A percentile compares a stretch with the other conserved stretches of the same genome.
These are phyloP conservation scores for Uronychia setigera DNA, from an alignment of 73 alveolate species.

Conservation along the genomic window DNA sequence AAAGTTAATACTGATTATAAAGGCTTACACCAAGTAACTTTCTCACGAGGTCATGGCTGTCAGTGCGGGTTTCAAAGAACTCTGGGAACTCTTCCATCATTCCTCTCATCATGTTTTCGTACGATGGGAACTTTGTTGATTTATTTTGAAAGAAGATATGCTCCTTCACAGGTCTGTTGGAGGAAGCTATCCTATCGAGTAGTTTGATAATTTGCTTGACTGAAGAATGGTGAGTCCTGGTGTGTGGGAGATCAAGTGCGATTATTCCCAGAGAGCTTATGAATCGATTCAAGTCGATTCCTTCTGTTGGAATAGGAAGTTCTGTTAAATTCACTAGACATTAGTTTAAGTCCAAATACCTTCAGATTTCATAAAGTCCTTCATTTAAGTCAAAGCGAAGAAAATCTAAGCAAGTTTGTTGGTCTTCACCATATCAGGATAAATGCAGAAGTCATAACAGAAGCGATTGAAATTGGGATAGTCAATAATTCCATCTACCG, in stretches of 20 bases:
- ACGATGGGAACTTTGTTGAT: not conserved
- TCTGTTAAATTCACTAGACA: not conserved
- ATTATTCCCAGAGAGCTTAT: not conserved
- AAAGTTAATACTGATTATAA: not conserved
- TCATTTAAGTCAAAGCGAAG: not conserved
- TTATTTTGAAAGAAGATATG: not conserved
- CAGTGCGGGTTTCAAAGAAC: not conserved
- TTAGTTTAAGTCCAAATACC: not conserved
- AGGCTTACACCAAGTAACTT: not conserved
- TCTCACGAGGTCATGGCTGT: not conserved
- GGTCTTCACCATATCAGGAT: not conserved
- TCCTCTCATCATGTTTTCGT: not conserved
- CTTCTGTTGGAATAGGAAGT: not conserved
- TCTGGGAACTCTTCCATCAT: not conserved
- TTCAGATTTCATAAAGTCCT: not conserved
- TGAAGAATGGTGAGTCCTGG: not conserved
- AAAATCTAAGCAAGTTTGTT: not conserved
- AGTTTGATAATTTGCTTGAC: not conserved
- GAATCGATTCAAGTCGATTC: not conserved
- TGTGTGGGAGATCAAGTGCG: not conserved
- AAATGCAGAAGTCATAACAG: not conserved
- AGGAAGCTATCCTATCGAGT: not conserved
- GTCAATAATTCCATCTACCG: not conserved
- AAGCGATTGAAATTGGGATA: not conserved
- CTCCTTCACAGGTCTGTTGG: not conserved